A percentile compares a stretch with the other conserved stretches of the same genome.
Evolutionary conservation across 139 green algal species (phyloP).

Genomic region (Ulvella scutata): DNA sequence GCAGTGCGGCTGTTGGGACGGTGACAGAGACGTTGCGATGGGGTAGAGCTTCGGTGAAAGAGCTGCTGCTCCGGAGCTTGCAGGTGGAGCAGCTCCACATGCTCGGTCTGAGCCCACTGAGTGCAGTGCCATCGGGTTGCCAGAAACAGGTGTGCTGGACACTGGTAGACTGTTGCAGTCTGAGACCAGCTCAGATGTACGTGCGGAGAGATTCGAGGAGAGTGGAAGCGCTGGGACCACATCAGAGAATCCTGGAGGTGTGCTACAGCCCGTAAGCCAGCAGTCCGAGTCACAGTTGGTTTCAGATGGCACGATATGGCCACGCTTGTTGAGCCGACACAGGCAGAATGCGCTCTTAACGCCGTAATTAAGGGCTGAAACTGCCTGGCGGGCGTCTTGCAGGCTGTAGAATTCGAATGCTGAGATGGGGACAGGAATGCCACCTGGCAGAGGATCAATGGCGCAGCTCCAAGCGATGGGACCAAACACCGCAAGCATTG

Average conservation of each 20-base stretch:
- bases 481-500: not conserved
- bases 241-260: too few species aligned
- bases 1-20: too few species aligned
- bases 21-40: too few species aligned
- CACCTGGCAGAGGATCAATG: not conserved
- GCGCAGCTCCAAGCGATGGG: not conserved
- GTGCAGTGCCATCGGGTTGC: too few species aligned
- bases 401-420: not conserved
- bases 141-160: not conserved
- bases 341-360: not conserved
- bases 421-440: not conserved
- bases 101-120: too few species aligned
- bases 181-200: not conserved
- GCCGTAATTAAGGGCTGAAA: not conserved
- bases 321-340: not conserved
- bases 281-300: too few species aligned
- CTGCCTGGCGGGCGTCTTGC: not conserved
- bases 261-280: too few species aligned
- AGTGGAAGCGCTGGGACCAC: too few species aligned
- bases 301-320: not conserved
- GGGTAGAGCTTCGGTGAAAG: too few species aligned
- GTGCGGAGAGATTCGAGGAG: not conserved
- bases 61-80: too few species aligned
- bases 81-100: too few species aligned
- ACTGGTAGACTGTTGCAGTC: not conserved